Percentiles rank a stretch among this genome's conserved stretches.
phyloP scores from a whole-genome alignment of 257 asterid genomes.

The Hygrophila difformis region DNA sequence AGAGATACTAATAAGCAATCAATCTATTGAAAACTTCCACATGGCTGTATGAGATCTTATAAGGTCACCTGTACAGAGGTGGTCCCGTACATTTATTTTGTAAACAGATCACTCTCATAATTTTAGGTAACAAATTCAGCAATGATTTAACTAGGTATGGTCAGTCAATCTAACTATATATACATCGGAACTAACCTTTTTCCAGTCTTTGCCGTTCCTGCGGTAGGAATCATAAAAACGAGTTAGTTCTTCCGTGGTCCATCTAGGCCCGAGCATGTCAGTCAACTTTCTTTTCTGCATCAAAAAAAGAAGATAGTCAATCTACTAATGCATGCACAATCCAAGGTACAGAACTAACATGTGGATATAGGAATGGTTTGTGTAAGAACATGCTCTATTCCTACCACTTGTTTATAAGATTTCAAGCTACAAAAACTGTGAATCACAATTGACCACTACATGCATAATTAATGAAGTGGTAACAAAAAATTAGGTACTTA shows the following conservation, averaged over 20 bases:
- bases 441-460: no score
- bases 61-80: no score
- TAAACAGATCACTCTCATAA: constrained; percentile 6
- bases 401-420: constrained; percentile 8
- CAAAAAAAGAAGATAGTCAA: constrained; percentile 9
- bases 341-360: constrained; percentile 9
- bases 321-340: constrained; percentile 15
- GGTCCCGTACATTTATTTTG: constrained; percentile 3
- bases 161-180: constrained; percentile 2
- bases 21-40: not conserved
- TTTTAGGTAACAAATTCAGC: constrained; percentile 14
- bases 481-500: not conserved
- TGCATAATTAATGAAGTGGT: no score
- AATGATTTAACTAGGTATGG: constrained; percentile 14
- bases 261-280: constrained; percentile 79
- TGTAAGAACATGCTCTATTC: not conserved
- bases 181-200: constrained; percentile 54
- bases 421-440: constrained; percentile 5
- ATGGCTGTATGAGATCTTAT: no score
- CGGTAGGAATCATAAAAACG: constrained; percentile 84
- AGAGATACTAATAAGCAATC: constrained; percentile 15
- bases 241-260: constrained; percentile 72
- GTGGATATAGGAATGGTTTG: not conserved
- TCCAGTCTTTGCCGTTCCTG: constrained; percentile 78
- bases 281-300: constrained; percentile 79